These are phyloP conservation scores for Aureobasidium pullulans DNA, from an alignment of 2,329 filamentous ascomycete species.

Conservation along the genomic window DNA sequence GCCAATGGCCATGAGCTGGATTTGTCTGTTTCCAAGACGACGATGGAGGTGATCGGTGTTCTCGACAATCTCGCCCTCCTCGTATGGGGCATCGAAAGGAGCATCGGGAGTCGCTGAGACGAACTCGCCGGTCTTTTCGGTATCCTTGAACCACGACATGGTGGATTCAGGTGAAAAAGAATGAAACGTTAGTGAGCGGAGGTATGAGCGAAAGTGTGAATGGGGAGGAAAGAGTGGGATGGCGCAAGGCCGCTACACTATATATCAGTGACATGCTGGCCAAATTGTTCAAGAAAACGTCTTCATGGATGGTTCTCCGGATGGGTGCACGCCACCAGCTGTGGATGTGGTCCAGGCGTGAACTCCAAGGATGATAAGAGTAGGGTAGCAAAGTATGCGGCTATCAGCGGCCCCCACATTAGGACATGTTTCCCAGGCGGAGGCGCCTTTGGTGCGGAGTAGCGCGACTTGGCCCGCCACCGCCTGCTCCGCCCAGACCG, in stretches of 20 bases:
- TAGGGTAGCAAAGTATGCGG: neutral
- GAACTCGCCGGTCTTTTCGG: neutral
- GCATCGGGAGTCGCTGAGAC: neutral
- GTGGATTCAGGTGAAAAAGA: neutral
- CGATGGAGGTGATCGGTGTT: slow-evolving; percentile 37
- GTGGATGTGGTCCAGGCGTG: neutral
- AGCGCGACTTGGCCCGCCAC: neutral
- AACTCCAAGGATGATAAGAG: neutral
- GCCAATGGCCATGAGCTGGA: slow-evolving; percentile 26
- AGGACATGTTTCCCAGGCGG: neutral
- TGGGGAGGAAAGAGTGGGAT: neutral
- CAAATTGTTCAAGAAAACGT: neutral
- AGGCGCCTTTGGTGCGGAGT: neutral
- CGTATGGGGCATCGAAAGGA: neutral
- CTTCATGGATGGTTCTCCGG: neutral
- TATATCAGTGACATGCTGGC: neutral
- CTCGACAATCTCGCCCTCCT: slow-evolving; percentile 23
- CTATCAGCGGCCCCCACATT: neutral
- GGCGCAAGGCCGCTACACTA: neutral
- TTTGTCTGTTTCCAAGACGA: slow-evolving; percentile 42
- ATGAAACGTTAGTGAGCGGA: no score
- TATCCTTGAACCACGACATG: neutral
- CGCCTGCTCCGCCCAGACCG: neutral
- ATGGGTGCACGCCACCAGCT: neutral
- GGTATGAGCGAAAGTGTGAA: no score